Evolutionary conservation across 495 filamentous ascomycete genomes (phyloP), one percentile per base, ranked within the genome.

Genomic region (Penicillium dipodomyicola): DNA sequence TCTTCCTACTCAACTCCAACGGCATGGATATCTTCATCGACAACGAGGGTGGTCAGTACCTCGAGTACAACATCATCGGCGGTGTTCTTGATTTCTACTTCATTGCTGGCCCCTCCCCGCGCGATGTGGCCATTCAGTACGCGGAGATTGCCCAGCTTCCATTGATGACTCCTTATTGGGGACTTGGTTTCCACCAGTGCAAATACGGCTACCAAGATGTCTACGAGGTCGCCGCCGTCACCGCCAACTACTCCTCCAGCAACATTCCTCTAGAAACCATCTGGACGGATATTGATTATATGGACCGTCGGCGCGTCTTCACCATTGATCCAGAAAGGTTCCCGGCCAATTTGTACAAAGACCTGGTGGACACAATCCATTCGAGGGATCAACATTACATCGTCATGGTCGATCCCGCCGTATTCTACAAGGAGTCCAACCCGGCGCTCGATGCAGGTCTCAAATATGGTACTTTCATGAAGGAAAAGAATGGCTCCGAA

Each of bases 41-140:
- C 32, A 54, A 60, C 40, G 44, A 50, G 56, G 76, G 76, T 44
- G 79, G 83, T 5, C 71, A 81, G 4, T 84, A 82, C 60, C 80
- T 92, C 52, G 88, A 87, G 8, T 92, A 87, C 85, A 80, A 87
- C 39, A 74, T 81, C 4, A 64, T 84, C 5, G 81, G 81, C 23
- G 81, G 81, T 29, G 77, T 70, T 54, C 77, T 84, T 32, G 80
- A 83, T 49, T 65, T 83, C 35, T 82, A 81, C 63, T 78, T 84
- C 65, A 79, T 77, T 51, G 70, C 79, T 47, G 81, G 81, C 0
- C 80, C 81, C 7, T 74, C 70, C 3, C 75, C 72, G 20, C 65
- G 67, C 22, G 77, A 77, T 40, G 78, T 82, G 15, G 77, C 80
- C 19, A 67, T 69, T 49, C 72, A 77, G 12, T 83, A 80, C 56